Percentiles rank a stretch among this genome's conserved stretches.
phyloP scores from a whole-genome alignment of 1,284 basidiomycete species.

The Malassezia furfur region DNA sequence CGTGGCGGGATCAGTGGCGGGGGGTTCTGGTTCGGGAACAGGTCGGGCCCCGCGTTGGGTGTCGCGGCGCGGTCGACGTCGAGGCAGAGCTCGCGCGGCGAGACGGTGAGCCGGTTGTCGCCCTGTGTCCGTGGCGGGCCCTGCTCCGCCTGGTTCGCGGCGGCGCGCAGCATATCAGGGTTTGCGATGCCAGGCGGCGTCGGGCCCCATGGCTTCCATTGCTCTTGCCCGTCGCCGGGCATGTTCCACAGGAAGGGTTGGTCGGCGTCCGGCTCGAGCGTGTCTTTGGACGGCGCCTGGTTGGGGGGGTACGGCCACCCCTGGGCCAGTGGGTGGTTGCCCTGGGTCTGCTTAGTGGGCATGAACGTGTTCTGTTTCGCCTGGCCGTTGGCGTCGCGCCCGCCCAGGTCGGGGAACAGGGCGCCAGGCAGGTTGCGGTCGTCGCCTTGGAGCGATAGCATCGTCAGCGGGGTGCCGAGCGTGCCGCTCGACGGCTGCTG shows the following conservation, averaged over 20 bases:
- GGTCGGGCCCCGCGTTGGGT: neutral
- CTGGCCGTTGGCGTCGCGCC: neutral
- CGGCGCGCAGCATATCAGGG: slow-evolving; percentile 3
- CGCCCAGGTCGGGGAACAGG: neutral
- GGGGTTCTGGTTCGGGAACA: neutral
- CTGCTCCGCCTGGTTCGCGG: neutral
- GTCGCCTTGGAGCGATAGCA: slow-evolving; percentile 15
- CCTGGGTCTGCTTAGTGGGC: neutral
- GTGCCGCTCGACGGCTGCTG: slow-evolving; percentile 15
- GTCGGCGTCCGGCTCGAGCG: neutral
- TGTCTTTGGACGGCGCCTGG: neutral
- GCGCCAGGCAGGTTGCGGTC: neutral
- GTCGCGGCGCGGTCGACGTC: neutral
- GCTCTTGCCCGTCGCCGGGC: neutral
- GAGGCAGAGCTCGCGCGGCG: slow-evolving; percentile 9
- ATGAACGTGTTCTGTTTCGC: neutral
- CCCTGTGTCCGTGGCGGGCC: neutral
- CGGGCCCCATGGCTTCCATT: slow-evolving; percentile 2
- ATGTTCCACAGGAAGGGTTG: neutral
- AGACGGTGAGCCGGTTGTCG: slow-evolving; percentile 11
- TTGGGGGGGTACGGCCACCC: neutral
- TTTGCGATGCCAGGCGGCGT: neutral
- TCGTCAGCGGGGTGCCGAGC: slow-evolving; percentile 12
- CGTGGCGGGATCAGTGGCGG: neutral
- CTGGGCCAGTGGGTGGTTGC: too few relatives aligned